Base-by-base conservation (phyloP, 352 stramenopile genomes). In the Globisporangium echinulatum region DNA sequence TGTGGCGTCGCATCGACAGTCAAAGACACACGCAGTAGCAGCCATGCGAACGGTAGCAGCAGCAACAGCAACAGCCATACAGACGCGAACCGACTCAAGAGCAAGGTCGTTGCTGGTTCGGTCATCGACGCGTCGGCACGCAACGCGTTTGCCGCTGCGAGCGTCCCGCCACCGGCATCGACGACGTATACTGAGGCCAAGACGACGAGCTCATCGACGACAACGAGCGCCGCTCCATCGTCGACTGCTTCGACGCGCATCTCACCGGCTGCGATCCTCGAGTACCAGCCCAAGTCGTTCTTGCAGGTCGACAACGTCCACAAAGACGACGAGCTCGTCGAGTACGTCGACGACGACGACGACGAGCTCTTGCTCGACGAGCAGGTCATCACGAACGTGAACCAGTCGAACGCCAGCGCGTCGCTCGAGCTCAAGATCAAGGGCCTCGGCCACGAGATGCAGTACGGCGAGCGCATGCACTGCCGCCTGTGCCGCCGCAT, bases 221-320 rank as follows among this genome's bases (percentile, higher is more conserved):
- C 17, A 37, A n/a, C 60, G n/a, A 71, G 50, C 36, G 53, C 51
- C 15, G 58, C 46, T 25, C 59, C 58, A 7, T 52, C 52, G 17
- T 52, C 52, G 17, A 60, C 51, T 39, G 54, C 61, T 2, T 7
- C 60, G 0, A 64, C 57, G 13, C 64, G 54, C 14, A 58, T 74
- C 40, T 68, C 67, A 6, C 68, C 73, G 0, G 58, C 71, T 7
- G 75, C 77, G 1, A 61, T 92, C 50, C 58, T 92, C 47, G 66
- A 83, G 59, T 92, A 92, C 59, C 83, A 92, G 69, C 69, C 77
- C 5, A 92, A 92, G 61, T 76, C 72, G 11, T 92, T 92, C 48
- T 33, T 92, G 48, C 74, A 86, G 37, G 71, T 69, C 51, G 77
- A 87, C 44, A 58, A 46, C 19, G 51, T 53, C 4, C n/a, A 63